Evolutionary conservation across 495 filamentous ascomycete genomes (phyloP).

Genomic region (Aspergillus incahuasiensis): DNA sequence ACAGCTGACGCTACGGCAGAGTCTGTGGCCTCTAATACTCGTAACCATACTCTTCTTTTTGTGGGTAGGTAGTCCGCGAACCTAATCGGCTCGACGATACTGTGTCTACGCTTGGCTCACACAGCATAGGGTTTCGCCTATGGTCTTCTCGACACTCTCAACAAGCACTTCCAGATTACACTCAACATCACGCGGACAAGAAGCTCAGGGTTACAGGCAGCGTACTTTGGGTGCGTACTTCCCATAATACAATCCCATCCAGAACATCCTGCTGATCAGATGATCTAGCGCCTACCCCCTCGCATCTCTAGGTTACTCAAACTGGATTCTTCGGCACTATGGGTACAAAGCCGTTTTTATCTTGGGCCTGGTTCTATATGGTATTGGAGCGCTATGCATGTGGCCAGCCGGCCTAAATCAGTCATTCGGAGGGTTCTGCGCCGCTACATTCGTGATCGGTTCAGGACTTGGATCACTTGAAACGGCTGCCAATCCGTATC

Average conservation of each 20-base stretch:
- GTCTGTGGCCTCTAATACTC: conserved; percentile 45
- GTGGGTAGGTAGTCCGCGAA: conserved; percentile 39
- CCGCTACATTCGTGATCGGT: conserved; percentile 65
- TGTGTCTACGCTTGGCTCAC: neutral
- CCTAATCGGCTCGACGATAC: neutral
- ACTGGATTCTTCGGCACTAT: conserved; percentile 49
- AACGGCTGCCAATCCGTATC: conserved; percentile 68
- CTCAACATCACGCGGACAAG: conserved; percentile 46
- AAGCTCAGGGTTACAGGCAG: conserved; percentile 51
- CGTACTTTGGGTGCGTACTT: conserved; percentile 42
- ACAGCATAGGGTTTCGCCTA: conserved; percentile 46
- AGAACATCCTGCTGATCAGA: neutral
- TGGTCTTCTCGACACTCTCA: conserved; percentile 42
- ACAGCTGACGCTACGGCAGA: conserved; percentile 55
- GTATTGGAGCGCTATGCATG: conserved; percentile 50
- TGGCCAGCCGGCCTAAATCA: conserved; percentile 51
- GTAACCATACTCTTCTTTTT: conserved; percentile 66
- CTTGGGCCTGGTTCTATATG: conserved; percentile 47
- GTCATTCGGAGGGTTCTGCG: conserved; percentile 60
- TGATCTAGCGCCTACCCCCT: conserved; percentile 49
- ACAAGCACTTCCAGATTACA: conserved; percentile 53
- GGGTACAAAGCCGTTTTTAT: conserved; percentile 54
- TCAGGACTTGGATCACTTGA: conserved; percentile 66
- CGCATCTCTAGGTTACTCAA: conserved; percentile 57
- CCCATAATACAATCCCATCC: neutral